phyloP scores from a whole-genome alignment of 805 yeast species.

The Saccharomycopsis babjevae region DNA sequence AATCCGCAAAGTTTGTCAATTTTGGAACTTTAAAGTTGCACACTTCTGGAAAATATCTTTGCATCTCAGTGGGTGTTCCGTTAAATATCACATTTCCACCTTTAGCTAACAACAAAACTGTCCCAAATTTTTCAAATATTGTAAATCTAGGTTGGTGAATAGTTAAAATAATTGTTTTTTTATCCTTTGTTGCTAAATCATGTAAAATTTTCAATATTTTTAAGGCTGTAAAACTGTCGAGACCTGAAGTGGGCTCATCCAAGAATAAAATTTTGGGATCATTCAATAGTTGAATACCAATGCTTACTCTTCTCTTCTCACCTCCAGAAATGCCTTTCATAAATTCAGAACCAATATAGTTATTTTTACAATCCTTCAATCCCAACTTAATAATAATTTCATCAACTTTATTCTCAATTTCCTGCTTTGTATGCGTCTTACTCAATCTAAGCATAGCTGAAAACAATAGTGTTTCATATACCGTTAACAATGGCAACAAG shows the following conservation, averaged over 20 bases:
- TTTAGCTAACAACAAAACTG: constrained; percentile 60
- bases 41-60: constrained; percentile 33
- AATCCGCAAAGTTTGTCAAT: constrained; percentile 64
- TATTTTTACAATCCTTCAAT: constrained; percentile 65
- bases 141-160: constrained; percentile 79
- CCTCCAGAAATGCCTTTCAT: constrained; percentile 65
- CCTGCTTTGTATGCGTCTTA: constrained; percentile 26
- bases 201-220: constrained; percentile 54
- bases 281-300: constrained; percentile 67
- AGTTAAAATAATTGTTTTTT: constrained; percentile 62
- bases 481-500: constrained; percentile 60
- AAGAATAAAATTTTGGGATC: constrained; percentile 62
- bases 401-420: constrained; percentile 40
- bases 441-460: constrained; percentile 65
- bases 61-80: constrained; percentile 41
- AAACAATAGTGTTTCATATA: constrained; percentile 60
- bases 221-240: constrained; percentile 70
- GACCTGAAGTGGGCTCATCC: constrained; percentile 87
- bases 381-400: constrained; percentile 59
- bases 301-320: constrained; percentile 74
- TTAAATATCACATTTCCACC: constrained; percentile 65
- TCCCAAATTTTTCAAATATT: constrained; percentile 54
- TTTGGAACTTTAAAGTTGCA: constrained; percentile 50
- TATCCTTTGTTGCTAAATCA: constrained; percentile 40
- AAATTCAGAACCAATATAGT: constrained; percentile 51